Evolutionary conservation across 2,329 filamentous ascomycete genomes (phyloP).

Genomic region (Penicillium concentricum): DNA sequence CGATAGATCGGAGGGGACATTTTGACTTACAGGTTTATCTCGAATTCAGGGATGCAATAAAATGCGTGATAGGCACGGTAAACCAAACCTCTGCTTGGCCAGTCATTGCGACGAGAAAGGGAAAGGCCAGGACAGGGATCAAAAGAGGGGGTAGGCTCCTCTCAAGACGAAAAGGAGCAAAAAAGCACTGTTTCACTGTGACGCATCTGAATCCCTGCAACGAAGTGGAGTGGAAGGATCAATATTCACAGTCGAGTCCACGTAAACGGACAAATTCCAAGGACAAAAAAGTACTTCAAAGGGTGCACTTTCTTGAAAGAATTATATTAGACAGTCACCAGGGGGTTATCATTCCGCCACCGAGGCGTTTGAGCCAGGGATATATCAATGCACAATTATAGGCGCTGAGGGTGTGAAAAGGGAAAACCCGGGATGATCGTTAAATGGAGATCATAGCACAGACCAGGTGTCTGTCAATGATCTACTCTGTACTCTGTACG

Average conservation of each 20-base stretch:
- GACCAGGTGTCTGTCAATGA: neutral
- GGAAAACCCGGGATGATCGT: slow-evolving; percentile 4
- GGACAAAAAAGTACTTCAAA: neutral
- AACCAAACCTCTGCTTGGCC: neutral
- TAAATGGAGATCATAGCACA: neutral
- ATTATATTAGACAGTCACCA: neutral
- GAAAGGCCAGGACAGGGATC: slow-evolving; percentile 19
- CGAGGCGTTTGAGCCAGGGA: neutral
- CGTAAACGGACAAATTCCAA: neutral
- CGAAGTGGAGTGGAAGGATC: slow-evolving; percentile 13
- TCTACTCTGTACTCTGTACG: neutral
- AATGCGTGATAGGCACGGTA: neutral
- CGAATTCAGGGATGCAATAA: neutral
- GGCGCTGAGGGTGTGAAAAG: neutral
- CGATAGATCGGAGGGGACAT: slow-evolving; percentile 3
- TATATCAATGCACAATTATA: neutral
- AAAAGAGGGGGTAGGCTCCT: slow-evolving; percentile 17
- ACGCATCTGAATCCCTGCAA: slow-evolving; percentile 22
- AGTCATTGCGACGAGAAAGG: slow-evolving; percentile 2
- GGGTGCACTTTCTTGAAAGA: neutral
- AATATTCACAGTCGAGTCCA: neutral
- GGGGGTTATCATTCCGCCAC: neutral
- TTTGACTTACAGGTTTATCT: neutral
- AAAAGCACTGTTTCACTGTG: slow-evolving; percentile 19
- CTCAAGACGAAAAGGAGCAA: slow-evolving; percentile 7